Base-by-base conservation (phyloP, 306 rosid species). In the Cyclanthera cordifolia region DNA sequence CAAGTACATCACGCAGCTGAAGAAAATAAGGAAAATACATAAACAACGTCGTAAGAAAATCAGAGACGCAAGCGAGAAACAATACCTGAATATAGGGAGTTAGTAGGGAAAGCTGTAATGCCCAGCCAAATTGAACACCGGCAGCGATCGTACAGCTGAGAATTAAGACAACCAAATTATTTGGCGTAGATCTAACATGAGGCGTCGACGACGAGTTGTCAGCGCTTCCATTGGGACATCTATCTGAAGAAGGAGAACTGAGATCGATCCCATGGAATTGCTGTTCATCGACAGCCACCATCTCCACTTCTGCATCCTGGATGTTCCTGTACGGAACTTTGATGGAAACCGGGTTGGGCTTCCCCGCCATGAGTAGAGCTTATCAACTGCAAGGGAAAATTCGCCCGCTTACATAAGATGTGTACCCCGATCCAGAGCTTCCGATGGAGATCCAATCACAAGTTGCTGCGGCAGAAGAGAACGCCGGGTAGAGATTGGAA, bases 111-210 rank as follows among this genome's bases (percentile, higher is more conserved):
- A 92, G 98, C 76, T 92, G 98, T 78, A 92, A 79, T 58, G 98
- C 98, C 98, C 98, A 92, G n/a, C 98, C 98, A 43, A 92, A 92
- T 69, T 92, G 98, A 58, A 92, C 98, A 2, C 98, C 99, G 20
- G 97, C 99, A 52, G 99, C 99, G 45, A 93, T 84, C 69, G 94
- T 90, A 77, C 99, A 93, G 64, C 95, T 87, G 58, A 93, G 97
- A 78, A 93, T 75, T 17, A 93, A 82, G 49, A 74, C 69, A 39
- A 77, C 24, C 72, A 88, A 51, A 58, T 85, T 80, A 16, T 27
- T 75, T 34, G 81, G 65, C 34, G 66, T 76, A 27, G 76, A 82
- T 25, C 48, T 72, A 49, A 75, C 30, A 14, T 71, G 70, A 57
- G 69, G 24, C 32, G 81, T 9, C 28, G 79, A 63, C 12, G 69